Evolutionary conservation across 495 filamentous ascomycete species (phyloP).

Genomic region (Jackrogersella minutella): DNA sequence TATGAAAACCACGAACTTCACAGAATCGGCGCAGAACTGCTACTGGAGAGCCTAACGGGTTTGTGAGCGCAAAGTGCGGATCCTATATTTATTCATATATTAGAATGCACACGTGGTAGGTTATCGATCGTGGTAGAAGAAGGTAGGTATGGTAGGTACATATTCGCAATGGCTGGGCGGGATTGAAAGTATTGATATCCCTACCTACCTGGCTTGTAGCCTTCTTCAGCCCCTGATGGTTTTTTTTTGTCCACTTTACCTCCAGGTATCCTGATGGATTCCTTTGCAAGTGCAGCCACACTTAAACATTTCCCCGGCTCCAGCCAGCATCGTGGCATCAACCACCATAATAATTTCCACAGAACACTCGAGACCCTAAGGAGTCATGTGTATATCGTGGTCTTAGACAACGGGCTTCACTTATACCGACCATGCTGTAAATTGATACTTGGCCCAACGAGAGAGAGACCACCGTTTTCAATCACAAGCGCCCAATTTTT

Average conservation of each 20-base stretch:
- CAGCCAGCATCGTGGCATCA: conserved; percentile 36
- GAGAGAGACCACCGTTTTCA: conserved; percentile 20
- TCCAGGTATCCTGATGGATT: conserved; percentile 20
- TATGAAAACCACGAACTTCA: conserved; percentile 11
- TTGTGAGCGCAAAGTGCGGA: conserved; percentile 33
- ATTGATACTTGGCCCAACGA: conserved; percentile 21
- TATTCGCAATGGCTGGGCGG: conserved; percentile 29
- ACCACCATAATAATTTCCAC: conserved; percentile 34
- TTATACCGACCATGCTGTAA: conserved; percentile 22
- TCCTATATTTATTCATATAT: conserved; percentile 34
- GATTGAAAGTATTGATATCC: conserved; percentile 30
- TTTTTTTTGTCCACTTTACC: conserved; percentile 36
- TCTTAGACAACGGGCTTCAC: conserved; percentile 11
- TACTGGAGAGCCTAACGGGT: conserved; percentile 19
- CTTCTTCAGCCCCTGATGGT: conserved; percentile 35
- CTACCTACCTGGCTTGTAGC: conserved; percentile 28
- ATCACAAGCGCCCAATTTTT: conserved; percentile 28
- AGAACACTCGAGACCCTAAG: conserved; percentile 8
- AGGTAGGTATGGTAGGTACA: conserved; percentile 19
- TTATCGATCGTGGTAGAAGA: conserved; percentile 22
- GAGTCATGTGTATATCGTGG: conserved; percentile 19
- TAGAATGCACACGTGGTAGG: conserved; percentile 39
- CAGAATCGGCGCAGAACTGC: conserved; percentile 12
- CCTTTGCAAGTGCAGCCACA: conserved; percentile 36
- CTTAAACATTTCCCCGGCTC: conserved; percentile 22